These are phyloP conservation scores for Leucocoprinus sp. DNA, from an alignment of 768 basidiomycete species.

Conservation along the genomic window DNA sequence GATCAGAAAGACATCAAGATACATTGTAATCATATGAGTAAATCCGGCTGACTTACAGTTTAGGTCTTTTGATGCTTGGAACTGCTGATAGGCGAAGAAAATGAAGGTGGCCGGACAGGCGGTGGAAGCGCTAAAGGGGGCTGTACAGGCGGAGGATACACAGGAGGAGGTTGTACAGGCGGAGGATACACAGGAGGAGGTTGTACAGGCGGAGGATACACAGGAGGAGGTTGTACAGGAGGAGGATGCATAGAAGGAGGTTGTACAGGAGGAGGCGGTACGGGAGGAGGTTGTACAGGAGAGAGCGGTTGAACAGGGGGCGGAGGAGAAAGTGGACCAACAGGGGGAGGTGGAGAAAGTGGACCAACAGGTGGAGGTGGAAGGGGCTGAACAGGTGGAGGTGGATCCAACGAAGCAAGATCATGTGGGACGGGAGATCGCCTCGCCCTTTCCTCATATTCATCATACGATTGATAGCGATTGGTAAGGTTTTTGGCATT, in stretches of 20 bases:
- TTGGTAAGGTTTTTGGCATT: slow-evolving; percentile 1
- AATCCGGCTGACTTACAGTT: too few species aligned
- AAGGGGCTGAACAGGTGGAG: slow-evolving; percentile 2
- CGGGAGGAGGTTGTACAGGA: background rate
- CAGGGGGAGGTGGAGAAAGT: background rate
- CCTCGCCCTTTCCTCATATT: background rate
- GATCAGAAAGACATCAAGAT: too few species aligned
- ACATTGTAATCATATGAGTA: too few species aligned
- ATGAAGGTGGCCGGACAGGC: background rate
- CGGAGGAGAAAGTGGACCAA: background rate
- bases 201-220: slow-evolving; percentile 2
- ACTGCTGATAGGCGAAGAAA: background rate
- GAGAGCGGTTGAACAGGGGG: background rate
- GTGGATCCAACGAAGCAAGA: background rate
- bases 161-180: slow-evolving; percentile 1
- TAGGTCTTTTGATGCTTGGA: too few species aligned
- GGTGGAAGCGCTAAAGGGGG: slow-evolving; percentile 4
- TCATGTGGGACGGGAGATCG: background rate
- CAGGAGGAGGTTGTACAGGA: background rate
- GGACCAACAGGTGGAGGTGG: background rate
- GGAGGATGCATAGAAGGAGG: background rate
- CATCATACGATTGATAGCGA: background rate
- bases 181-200: background rate
- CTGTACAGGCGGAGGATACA: slow-evolving; percentile 8
- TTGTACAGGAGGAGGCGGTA: slow-evolving; percentile 2